phyloP scores from a whole-genome alignment of 441 rosid genomes.

The Biscutella auriculata region DNA sequence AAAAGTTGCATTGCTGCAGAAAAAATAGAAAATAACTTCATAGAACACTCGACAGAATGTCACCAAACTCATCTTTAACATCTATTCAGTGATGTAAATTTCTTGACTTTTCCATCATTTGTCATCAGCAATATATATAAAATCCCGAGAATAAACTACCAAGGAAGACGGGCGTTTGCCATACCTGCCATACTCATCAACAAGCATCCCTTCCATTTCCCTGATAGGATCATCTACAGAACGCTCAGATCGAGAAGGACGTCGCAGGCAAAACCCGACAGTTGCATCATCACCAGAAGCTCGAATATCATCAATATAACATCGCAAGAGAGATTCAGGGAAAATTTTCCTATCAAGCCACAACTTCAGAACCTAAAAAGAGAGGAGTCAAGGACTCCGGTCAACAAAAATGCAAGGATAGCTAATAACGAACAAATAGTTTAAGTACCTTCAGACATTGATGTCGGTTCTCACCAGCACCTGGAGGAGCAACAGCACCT shows the following conservation, averaged over 20 bases:
- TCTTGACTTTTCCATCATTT: background rate
- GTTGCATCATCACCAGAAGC: constrained; percentile 62
- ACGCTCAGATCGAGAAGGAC: constrained; percentile 87
- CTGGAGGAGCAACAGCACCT: constrained; percentile 91
- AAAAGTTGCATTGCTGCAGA: constrained; percentile 76
- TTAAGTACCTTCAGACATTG: constrained; percentile 75
- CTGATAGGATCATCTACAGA: constrained; percentile 91
- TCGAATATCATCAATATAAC: constrained; percentile 74
- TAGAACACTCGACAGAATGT: background rate
- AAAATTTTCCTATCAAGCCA: constrained; percentile 92
- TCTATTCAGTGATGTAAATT: background rate
- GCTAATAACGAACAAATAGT: background rate
- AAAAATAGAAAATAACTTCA: constrained; percentile 7
- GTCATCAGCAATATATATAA: background rate
- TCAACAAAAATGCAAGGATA: constrained; percentile 1
- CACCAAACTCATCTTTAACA: background rate
- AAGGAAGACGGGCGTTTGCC: constrained; percentile 2
- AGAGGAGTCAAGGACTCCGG: constrained; percentile 11
- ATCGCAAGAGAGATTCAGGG: constrained; percentile 65
- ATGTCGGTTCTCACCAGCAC: constrained; percentile 94
- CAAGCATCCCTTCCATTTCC: constrained; percentile 98
- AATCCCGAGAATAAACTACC: background rate
- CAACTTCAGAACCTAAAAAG: constrained; percentile 60
- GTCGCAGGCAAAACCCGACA: constrained; percentile 48
- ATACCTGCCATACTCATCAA: constrained; percentile 98